These are phyloP conservation scores for Mesotaenium endlicherianum DNA, from an alignment of 139 green algal genomes.

Conservation along the genomic window DNA sequence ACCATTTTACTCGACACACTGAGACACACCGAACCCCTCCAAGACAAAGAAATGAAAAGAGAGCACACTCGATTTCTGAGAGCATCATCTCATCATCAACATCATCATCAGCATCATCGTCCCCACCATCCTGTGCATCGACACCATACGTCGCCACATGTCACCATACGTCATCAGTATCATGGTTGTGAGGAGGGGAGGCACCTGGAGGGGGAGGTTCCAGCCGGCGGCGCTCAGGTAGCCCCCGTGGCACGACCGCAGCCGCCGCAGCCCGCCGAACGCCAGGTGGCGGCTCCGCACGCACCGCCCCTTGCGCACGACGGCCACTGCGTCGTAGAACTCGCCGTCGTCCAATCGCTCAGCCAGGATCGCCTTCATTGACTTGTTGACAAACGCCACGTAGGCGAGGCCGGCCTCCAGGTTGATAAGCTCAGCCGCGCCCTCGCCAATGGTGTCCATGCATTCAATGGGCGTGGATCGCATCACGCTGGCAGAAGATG, in stretches of 20 bases:
- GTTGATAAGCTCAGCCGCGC: background rate
- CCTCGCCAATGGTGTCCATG: slow-evolving; percentile 21
- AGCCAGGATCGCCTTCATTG: slow-evolving; percentile 26
- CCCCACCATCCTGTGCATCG: too few species aligned
- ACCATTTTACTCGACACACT: too few species aligned
- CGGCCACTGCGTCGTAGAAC: slow-evolving; percentile 17
- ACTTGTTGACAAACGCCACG: slow-evolving; percentile 7
- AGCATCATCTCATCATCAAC: too few species aligned
- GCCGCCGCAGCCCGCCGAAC: background rate
- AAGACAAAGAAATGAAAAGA: too few species aligned
- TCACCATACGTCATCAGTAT: too few species aligned
- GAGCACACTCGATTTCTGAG: too few species aligned
- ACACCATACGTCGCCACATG: too few species aligned
- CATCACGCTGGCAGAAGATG: background rate
- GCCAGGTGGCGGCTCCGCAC: background rate
- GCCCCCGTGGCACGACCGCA: slow-evolving; percentile 21
- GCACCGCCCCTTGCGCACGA: slow-evolving; percentile 16
- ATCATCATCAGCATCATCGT: too few species aligned
- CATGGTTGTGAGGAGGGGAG: too few species aligned
- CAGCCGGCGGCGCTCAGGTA: slow-evolving; percentile 19
- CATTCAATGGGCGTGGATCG: slow-evolving; percentile 5
- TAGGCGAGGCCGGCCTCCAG: slow-evolving; percentile 28
- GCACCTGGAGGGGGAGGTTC: slow-evolving; percentile 17
- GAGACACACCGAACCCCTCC: too few species aligned
- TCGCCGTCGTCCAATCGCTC: background rate